Conservation (phyloP, 2,329 filamentous ascomycete genomes). For the Fusarium oxysporum region DNA sequence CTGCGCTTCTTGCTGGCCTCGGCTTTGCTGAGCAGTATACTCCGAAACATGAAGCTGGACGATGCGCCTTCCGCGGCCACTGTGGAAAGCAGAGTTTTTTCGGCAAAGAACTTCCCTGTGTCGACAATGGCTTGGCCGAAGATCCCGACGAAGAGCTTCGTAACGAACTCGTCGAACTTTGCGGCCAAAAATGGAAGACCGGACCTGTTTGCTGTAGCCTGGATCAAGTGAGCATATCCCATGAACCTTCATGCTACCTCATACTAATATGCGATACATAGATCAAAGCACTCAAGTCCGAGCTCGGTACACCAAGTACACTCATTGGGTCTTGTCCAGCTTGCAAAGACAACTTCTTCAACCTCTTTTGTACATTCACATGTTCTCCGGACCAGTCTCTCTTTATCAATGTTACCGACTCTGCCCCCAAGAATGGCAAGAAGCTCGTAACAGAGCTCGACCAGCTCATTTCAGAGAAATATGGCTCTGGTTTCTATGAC, state of each 20-base stretch:
- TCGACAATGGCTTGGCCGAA: constrained; percentile 86
- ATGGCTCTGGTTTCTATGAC: constrained; percentile 89
- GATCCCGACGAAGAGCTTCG: constrained; percentile 78
- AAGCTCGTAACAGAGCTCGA: constrained; percentile 87
- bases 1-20: constrained; percentile 46
- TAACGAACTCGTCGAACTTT: constrained; percentile 83
- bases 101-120: constrained; percentile 88
- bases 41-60: constrained; percentile 82
- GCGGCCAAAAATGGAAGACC: constrained; percentile 86
- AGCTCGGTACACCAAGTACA: constrained; percentile 86
- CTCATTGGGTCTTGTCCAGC: constrained; percentile 95
- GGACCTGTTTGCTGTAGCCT: constrained; percentile 86
- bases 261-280: constrained; percentile 50
- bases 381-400: constrained; percentile 97
- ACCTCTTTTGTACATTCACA: constrained; percentile 97
- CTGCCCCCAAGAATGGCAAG: constrained; percentile 69
- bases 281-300: constrained; percentile 83
- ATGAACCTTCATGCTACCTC: constrained; percentile 17
- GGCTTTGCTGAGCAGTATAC: constrained; percentile 53
- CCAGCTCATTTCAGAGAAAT: constrained; percentile 85
- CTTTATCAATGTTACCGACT: constrained; percentile 91
- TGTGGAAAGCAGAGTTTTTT: constrained; percentile 94
- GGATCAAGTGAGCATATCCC: constrained; percentile 72
- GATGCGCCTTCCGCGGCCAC: constrained; percentile 90
- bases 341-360: constrained; percentile 98